Evolutionary conservation across 257 asterid genomes (phyloP), one percentile per base, ranked within the genome.

Genomic region (Solanum pennellii): DNA sequence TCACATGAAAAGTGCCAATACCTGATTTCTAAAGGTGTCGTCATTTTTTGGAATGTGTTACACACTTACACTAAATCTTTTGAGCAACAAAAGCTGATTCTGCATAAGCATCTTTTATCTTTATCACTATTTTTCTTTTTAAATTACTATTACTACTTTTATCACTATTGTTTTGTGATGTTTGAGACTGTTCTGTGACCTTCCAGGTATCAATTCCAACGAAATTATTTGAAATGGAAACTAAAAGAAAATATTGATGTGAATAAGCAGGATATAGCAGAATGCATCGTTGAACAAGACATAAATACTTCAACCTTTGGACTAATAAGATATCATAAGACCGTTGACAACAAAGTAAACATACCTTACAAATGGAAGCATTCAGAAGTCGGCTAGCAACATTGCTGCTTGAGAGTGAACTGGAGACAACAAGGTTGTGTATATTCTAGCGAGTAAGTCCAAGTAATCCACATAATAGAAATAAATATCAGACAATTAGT

Each of bases 341-440:
- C 68, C 11, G 42, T 80, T 18, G 29, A 80, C 35, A 56, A 68
- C 21, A 76, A 88, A 90, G 71, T 80, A 87, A 87, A 90, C 83
- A 76, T 91, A 93, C 99, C 98, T 96, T 93, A 77, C 88, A 84
- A 77, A 97, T 90, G 86, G 95, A 93, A 88, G 98, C 96, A 90
- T 96, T 91, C 89, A 71, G 88, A 87, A 97, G 93, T 79, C 85
- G 92, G 91, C 88, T 89, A 87, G 94, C 87, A 84, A 84, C 88
- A 74, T 84, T 84, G 88, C 89, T 90, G 72, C 92, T 90, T 83
- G 83, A 88, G 41, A 88, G 86, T 87, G 93, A 89, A 91, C 90
- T 83, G 77, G 60, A 41, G 86, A 93, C 87, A 73, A 87, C 90
- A 86, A 93, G 91, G 91, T 91, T 87, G 79, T 94, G 95, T 89